A percentile compares a stretch with the other conserved stretches of the same genome.
Conservation (phyloP, 305 asterid genomes). For the Ajuga reptans region DNA sequence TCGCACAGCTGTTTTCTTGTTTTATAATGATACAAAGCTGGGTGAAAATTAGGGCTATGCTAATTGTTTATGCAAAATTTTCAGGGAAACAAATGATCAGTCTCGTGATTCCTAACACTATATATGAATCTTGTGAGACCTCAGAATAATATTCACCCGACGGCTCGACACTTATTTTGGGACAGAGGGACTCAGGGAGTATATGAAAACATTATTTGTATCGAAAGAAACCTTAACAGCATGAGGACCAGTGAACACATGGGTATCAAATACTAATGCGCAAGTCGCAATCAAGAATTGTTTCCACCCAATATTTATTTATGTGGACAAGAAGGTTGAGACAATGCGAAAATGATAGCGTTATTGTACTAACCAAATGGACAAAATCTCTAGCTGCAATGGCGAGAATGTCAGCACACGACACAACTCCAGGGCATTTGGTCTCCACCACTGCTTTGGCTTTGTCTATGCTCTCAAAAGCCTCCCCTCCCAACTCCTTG, state of each 20-base stretch:
- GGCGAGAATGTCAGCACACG: conserved; percentile 92
- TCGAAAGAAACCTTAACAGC: background rate
- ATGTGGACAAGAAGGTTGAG: background rate
- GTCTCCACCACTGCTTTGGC: conserved; percentile 71
- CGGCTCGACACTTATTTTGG: no score
- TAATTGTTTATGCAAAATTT: conserved; percentile 5
- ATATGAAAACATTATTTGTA: background rate
- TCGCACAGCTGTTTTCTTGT: conserved; percentile 29
- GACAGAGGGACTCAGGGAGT: no score
- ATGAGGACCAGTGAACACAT: background rate
- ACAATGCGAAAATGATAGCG: background rate
- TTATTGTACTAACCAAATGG: conserved; percentile 53
- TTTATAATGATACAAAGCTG: conserved; percentile 7
- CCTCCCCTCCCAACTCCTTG: conserved; percentile 63
- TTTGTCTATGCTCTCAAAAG: conserved; percentile 54
- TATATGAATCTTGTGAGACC: conserved; percentile 13
- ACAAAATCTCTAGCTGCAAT: conserved; percentile 88
- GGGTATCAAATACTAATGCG: background rate
- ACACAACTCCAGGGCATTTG: conserved; percentile 87
- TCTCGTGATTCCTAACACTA: no score
- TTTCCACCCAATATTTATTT: conserved; percentile 3
- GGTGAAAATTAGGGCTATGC: conserved; percentile 17
- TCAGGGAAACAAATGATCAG: no score
- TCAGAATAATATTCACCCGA: background rate
- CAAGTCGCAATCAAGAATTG: conserved; percentile 25